Percentiles rank a stretch among this genome's conserved stretches.
Evolutionary conservation across 768 basidiomycete genomes (phyloP).

Genomic region (Rhodosporidiobolus sp.): DNA sequence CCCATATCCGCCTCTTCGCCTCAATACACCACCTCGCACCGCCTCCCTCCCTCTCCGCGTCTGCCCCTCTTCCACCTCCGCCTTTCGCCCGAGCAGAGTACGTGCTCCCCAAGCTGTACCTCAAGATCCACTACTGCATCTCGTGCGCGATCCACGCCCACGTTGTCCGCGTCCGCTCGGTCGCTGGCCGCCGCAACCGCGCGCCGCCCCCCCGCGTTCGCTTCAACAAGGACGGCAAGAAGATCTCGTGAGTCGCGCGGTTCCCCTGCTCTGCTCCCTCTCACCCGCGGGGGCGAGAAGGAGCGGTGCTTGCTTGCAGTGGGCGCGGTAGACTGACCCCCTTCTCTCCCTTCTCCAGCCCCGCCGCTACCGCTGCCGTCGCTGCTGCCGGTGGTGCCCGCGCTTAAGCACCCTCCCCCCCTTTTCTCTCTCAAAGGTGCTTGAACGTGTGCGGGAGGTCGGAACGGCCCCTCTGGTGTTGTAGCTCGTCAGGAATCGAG

Average conservation of each 20-base stretch:
- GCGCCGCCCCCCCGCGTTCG: slow-evolving; percentile 87
- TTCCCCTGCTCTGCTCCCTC: neutral
- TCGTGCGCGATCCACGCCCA: slow-evolving; percentile 99
- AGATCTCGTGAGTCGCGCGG: slow-evolving; percentile 40
- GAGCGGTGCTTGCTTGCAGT: too few relatives aligned
- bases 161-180: slow-evolving; percentile 96
- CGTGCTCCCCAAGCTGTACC: slow-evolving; percentile 92
- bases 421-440: neutral
- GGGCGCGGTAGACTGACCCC: neutral
- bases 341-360: neutral
- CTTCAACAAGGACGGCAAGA: slow-evolving; percentile 46
- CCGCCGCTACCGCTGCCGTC: slow-evolving; percentile 28
- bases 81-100: slow-evolving; percentile 62
- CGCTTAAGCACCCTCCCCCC: slow-evolving; percentile 16
- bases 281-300: neutral
- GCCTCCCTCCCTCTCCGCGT: neutral
- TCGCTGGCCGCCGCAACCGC: slow-evolving; percentile 93
- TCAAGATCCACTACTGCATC: slow-evolving; percentile 98
- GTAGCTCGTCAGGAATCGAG: too few relatives aligned
- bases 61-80: neutral
- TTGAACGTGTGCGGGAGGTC: too few relatives aligned
- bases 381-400: slow-evolving; percentile 30
- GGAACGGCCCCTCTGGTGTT: too few relatives aligned
- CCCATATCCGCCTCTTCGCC: too few relatives aligned
- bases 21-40: too few relatives aligned